Evolutionary conservation across 495 filamentous ascomycete genomes (phyloP).

Genomic region (Chaetomidium leptoderma): DNA sequence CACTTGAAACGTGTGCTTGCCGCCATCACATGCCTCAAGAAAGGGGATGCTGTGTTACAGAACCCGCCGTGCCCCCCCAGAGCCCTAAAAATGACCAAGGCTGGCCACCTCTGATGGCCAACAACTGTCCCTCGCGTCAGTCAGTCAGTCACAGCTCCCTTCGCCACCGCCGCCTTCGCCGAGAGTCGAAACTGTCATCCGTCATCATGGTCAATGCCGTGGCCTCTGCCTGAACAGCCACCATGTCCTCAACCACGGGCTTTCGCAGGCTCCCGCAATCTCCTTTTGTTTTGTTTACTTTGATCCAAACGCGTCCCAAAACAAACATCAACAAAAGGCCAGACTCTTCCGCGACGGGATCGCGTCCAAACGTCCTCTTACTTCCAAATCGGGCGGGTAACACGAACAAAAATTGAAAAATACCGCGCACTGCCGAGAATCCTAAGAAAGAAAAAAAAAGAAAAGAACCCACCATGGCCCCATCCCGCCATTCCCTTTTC

Average conservation of each 20-base stretch:
- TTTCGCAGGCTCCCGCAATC: not conserved
- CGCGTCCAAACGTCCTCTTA: not conserved
- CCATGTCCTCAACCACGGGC: not conserved
- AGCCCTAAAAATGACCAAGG: not conserved
- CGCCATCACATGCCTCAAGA: constrained; percentile 11
- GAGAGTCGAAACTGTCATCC: constrained; percentile 12
- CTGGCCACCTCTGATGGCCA: not conserved
- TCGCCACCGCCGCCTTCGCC: constrained; percentile 16
- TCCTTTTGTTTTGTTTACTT: constrained; percentile 20
- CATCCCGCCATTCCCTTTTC: constrained; percentile 2
- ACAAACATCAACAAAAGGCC: constrained; percentile 11
- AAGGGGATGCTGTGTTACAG: constrained; percentile 7
- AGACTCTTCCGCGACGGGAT: not conserved
- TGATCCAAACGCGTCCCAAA: constrained; percentile 6
- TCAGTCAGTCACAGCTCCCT: not conserved
- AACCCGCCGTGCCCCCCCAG: not conserved
- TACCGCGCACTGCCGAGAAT: not conserved
- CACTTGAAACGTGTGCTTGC: constrained; percentile 13
- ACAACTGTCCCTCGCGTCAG: not conserved
- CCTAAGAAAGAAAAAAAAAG: not conserved
- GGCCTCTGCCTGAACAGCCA: constrained; percentile 5
- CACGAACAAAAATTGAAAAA: not conserved
- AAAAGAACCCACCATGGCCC: not conserved
- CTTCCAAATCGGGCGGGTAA: constrained; percentile 6
- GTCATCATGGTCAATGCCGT: constrained; percentile 10